Evolutionary conservation across 495 filamentous ascomycete genomes (phyloP).

Genomic region (Penicillium silybi): DNA sequence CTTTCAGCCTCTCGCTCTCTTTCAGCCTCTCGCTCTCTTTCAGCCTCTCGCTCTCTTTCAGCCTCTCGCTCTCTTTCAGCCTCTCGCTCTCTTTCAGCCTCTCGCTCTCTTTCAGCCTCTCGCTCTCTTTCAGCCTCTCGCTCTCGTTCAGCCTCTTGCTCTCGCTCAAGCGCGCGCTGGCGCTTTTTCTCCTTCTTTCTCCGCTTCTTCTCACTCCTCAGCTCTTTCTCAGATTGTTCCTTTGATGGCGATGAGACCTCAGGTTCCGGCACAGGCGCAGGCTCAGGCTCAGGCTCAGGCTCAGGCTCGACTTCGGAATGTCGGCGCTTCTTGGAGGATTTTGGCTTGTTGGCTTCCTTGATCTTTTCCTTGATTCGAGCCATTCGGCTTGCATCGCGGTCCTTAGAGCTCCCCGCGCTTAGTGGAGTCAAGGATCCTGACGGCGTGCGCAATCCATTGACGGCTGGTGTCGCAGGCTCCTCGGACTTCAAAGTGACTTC

Average conservation of each 20-base stretch:
- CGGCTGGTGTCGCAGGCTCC: neutral
- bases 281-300: neutral
- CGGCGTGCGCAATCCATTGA: neutral
- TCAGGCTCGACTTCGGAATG: neutral
- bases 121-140: neutral
- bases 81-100: no score
- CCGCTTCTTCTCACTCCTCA: conserved; percentile 9
- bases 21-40: no score
- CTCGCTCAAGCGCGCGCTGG: neutral
- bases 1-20: no score
- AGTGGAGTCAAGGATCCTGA: neutral
- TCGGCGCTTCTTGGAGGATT: conserved; percentile 3
- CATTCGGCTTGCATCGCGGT: neutral
- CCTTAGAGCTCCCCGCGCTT: neutral
- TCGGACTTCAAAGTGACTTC: neutral
- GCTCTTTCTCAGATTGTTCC: neutral
- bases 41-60: no score
- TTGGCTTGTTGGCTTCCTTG: conserved; percentile 1
- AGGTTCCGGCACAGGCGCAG: neutral
- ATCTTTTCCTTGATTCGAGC: neutral
- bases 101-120: no score
- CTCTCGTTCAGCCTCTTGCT: neutral
- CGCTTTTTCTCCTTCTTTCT: conserved; percentile 8
- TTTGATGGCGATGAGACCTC: neutral
- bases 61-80: no score